These are phyloP conservation scores for Starmera quercuum DNA, from an alignment of 805 yeast species.

Conservation along the genomic window DNA sequence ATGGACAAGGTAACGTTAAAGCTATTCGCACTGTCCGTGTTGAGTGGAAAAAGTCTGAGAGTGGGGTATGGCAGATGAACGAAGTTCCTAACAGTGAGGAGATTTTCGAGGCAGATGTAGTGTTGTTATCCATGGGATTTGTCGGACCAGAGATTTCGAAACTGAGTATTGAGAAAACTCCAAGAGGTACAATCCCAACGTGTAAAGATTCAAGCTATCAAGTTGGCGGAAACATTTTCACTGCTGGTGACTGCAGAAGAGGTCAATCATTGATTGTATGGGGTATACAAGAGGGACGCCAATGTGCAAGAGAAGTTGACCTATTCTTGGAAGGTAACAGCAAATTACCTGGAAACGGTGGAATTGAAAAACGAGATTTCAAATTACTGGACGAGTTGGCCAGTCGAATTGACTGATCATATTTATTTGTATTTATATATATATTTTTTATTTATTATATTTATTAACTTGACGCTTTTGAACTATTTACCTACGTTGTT, in stretches of 20 bases:
- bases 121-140: slow-evolving; percentile 93
- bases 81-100: slow-evolving; percentile 95
- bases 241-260: slow-evolving; percentile 98
- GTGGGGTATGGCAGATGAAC: slow-evolving; percentile 99
- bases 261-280: slow-evolving; percentile 97
- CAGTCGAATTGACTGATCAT: slow-evolving; percentile 4
- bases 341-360: slow-evolving; percentile 88
- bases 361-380: slow-evolving; percentile 80
- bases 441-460: not conserved
- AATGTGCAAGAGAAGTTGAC: slow-evolving; percentile 94
- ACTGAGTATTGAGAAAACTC: slow-evolving; percentile 56
- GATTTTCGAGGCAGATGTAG: slow-evolving; percentile 90
- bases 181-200: slow-evolving; percentile 75
- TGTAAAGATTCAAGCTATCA: slow-evolving; percentile 52
- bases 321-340: slow-evolving; percentile 67
- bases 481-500: not conserved
- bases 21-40: slow-evolving; percentile 96
- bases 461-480: not conserved
- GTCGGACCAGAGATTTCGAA: slow-evolving; percentile 90
- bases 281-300: slow-evolving; percentile 99
- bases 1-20: slow-evolving; percentile 89
- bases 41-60: slow-evolving; percentile 93
- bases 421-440: not conserved
- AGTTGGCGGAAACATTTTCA: slow-evolving; percentile 69
- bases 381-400: slow-evolving; percentile 72